phyloP scores from a whole-genome alignment of 1,139 yeast species.

The Williopsis jadinii region DNA sequence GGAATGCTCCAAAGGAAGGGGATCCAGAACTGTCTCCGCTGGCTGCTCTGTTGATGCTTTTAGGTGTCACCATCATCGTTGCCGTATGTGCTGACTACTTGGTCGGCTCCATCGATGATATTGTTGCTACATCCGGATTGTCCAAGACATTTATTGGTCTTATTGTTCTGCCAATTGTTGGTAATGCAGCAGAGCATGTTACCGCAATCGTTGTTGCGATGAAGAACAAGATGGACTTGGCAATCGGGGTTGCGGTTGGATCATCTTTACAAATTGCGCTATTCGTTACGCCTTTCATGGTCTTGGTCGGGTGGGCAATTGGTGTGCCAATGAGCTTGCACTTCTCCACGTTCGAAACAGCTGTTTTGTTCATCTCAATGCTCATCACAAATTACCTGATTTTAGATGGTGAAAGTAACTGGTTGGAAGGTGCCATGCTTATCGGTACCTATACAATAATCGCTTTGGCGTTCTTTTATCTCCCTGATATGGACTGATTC shows the following conservation, averaged over 20 bases:
- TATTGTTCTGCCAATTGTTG: conserved; percentile 90
- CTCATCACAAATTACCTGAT: conserved; percentile 82
- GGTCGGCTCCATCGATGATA: conserved; percentile 86
- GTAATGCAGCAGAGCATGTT: conserved; percentile 98
- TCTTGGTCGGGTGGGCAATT: conserved; percentile 82
- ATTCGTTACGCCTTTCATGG: conserved; percentile 93
- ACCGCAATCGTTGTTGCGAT: conserved; percentile 92
- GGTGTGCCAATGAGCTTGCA: conserved; percentile 90
- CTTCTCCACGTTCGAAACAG: conserved; percentile 91
- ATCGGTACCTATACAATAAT: conserved; percentile 78
- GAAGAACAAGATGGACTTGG: conserved; percentile 96
- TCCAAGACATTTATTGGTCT: conserved; percentile 94
- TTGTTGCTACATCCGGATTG: conserved; percentile 77
- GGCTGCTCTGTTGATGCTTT: conserved; percentile 42
- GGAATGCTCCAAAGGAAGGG: conserved; percentile 19
- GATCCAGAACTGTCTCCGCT: conserved; percentile 32
- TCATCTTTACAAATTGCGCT: conserved; percentile 91
- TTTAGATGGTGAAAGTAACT: conserved; percentile 90
- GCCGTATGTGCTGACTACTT: conserved; percentile 89
- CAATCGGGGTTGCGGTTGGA: conserved; percentile 97
- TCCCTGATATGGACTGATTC: conserved; percentile 26
- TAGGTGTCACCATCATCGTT: conserved; percentile 68
- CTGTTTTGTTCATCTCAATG: conserved; percentile 80
- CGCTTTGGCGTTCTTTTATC: conserved; percentile 79
- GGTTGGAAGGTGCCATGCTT: conserved; percentile 95